Base-by-base conservation (phyloP, 164 flowering plant genomes). In the Amborella trichopoda region DNA sequence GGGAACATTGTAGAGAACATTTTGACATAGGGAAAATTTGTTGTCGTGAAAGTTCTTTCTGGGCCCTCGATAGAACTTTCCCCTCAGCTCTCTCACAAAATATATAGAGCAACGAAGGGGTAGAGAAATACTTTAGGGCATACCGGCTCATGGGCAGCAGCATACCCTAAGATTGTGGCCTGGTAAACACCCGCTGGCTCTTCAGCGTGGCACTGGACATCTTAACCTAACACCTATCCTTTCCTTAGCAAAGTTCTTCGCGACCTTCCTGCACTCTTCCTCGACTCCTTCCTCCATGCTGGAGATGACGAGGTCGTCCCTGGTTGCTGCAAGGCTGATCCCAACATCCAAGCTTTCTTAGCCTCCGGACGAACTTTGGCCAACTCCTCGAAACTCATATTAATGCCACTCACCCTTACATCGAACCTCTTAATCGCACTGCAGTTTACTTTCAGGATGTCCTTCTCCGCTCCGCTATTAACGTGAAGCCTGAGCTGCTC, bases 181-280 rank as follows among this genome's bases (percentile, higher is more conserved):
- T 90, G 98, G n/a, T n/a, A 68, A 43, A 0, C 89, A 88, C 37
- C 64, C 90, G 11, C 57, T 76, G 1, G 95, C 98, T 2, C 61
- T 86, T 0, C 89, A 90, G 55, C 98, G 95, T 2, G 98, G 95
- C 50, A 77, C 94, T 2, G 98, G 98, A 42, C 98, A 90, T 11
- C 75, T 90, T 14, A 90, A 90, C 66, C 95, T 10, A 76, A 71
- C 33, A 90, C 98, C 33, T 90, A 83, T 47, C 28, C 81, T 44
- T 84, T 90, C 39, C 58, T 83, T 19, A 58, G 54, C 24, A 79
- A 76, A 32, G 76, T 86, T 23, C 24, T 83, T 26, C 47, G 40
- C 2, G 95, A 86, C 44, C 69, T 77, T 1, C 40, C 63, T 13
- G 28, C 68, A 12, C 52, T 81, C 49, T 90, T 83, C 58, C 98